Percentiles rank a stretch among this genome's conserved stretches.
These are phyloP conservation scores for Tremella mesenterica DNA, from an alignment of 768 basidiomycete genomes.

Conservation along the genomic window DNA sequence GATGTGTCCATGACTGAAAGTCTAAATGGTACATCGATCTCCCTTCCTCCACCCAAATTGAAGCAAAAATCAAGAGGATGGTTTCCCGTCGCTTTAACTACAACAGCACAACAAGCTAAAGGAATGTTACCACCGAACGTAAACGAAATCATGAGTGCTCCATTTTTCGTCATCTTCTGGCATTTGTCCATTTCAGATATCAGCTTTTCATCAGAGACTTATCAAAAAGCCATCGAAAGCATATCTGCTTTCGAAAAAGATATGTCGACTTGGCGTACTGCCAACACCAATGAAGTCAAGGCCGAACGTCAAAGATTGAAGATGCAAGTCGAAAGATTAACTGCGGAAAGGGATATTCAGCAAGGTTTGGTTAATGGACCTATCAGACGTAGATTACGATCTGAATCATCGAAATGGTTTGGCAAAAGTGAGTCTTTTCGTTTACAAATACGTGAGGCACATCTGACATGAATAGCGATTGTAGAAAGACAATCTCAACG, in stretches of 20 bases:
- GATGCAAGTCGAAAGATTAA: constrained; percentile 18
- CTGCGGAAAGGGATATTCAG: constrained; percentile 31
- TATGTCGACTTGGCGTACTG: constrained; percentile 21
- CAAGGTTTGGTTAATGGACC: constrained; percentile 17
- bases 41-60: too few species aligned
- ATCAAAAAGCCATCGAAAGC: constrained; percentile 63
- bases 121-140: constrained; percentile 70
- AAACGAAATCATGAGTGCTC: constrained; percentile 53
- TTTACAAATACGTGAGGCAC: neutral
- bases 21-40: too few species aligned
- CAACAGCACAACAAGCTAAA: constrained; percentile 66
- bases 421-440: constrained; percentile 23
- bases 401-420: constrained; percentile 38
- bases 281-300: constrained; percentile 10
- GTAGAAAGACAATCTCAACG: constrained; percentile 18
- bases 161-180: constrained; percentile 95
- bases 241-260: constrained; percentile 33
- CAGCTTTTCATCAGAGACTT: constrained; percentile 62
- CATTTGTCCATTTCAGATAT: constrained; percentile 88
- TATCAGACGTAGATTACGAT: constrained; percentile 17
- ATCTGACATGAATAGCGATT: constrained; percentile 11
- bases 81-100: constrained; percentile 68
- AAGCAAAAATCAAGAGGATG: too few species aligned
- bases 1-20: too few species aligned
- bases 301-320: constrained; percentile 23